Percentiles rank a stretch among this genome's conserved stretches.
These are phyloP conservation scores for Populus hybrid DNA, from an alignment of 441 rosid genomes.

Conservation along the genomic window DNA sequence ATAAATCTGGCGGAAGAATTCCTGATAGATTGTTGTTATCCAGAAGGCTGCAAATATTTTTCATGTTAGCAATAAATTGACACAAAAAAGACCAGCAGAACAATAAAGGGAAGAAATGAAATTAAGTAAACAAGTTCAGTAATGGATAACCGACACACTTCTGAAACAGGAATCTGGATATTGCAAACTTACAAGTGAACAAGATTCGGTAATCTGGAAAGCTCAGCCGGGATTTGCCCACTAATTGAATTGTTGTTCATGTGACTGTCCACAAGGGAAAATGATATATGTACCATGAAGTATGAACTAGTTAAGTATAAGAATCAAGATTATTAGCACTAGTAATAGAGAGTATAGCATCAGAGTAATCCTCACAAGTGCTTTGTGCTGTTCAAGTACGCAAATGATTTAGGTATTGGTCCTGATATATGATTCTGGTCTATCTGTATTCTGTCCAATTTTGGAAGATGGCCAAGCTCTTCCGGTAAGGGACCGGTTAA, in stretches of 20 bases:
- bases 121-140: constrained; percentile 4
- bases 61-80: constrained; percentile 15
- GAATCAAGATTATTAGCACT: not conserved
- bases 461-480: constrained; percentile 86
- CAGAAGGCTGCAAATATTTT: constrained; percentile 65
- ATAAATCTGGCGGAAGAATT: constrained; percentile 77
- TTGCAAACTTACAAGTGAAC: constrained; percentile 85
- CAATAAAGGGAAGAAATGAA: not conserved
- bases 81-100: not conserved
- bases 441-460: constrained; percentile 87
- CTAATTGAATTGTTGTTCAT: constrained; percentile 97
- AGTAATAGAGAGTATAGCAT: constrained; percentile 9
- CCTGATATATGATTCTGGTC: constrained; percentile 91
- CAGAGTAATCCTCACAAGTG: constrained; percentile 74
- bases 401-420: constrained; percentile 75
- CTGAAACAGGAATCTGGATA: constrained; percentile 20
- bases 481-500: constrained; percentile 76
- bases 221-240: constrained; percentile 87
- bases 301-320: not conserved
- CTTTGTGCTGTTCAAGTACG: constrained; percentile 69
- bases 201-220: constrained; percentile 70
- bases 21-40: constrained; percentile 93
- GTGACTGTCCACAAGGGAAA: constrained; percentile 63
- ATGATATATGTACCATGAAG: constrained; percentile 15
- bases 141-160: constrained; percentile 1